Evolutionary conservation across 108 stramenopile species (phyloP).

Genomic region (Phaeodactylum tricornutum): DNA sequence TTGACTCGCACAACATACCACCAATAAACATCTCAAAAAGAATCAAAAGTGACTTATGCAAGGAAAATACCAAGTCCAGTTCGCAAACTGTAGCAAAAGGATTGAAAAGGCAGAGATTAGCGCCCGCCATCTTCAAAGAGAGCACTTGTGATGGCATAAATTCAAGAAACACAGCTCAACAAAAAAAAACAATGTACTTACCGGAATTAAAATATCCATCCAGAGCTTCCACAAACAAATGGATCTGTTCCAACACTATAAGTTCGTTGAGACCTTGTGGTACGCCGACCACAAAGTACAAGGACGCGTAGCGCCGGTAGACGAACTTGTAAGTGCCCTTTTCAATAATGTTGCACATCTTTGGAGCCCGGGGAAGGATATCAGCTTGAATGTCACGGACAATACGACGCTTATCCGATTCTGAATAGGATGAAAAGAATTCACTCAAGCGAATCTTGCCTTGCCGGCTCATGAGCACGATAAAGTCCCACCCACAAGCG

Average conservation of each 20-base stretch:
- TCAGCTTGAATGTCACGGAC: slow-evolving; percentile 86
- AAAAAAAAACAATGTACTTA: slow-evolving; percentile 20
- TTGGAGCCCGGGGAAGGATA: slow-evolving; percentile 91
- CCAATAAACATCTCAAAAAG: slow-evolving; percentile 94
- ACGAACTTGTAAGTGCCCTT: slow-evolving; percentile 93
- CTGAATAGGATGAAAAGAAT: slow-evolving; percentile 81
- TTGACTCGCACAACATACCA: slow-evolving; percentile 85
- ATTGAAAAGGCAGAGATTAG: neutral
- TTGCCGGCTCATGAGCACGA: slow-evolving; percentile 80
- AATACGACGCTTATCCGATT: slow-evolving; percentile 84
- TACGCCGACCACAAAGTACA: slow-evolving; percentile 82
- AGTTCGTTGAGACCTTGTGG: slow-evolving; percentile 77
- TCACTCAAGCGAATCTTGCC: slow-evolving; percentile 79
- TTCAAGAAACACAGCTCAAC: neutral
- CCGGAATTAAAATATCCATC: slow-evolving; percentile 91
- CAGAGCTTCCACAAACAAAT: slow-evolving; percentile 96
- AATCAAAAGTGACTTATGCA: slow-evolving; percentile 90
- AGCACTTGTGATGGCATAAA: neutral
- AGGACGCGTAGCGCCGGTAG: slow-evolving; percentile 76
- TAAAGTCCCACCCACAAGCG: slow-evolving; percentile 71
- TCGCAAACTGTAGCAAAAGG: slow-evolving; percentile 65
- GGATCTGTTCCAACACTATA: slow-evolving; percentile 92
- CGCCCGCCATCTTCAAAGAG: neutral
- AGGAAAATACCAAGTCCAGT: slow-evolving; percentile 95
- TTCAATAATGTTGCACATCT: slow-evolving; percentile 98